Evolutionary conservation across 2,329 filamentous ascomycete genomes (phyloP), one percentile per base, ranked within the genome.

Genomic region (Xylaria sp.): DNA sequence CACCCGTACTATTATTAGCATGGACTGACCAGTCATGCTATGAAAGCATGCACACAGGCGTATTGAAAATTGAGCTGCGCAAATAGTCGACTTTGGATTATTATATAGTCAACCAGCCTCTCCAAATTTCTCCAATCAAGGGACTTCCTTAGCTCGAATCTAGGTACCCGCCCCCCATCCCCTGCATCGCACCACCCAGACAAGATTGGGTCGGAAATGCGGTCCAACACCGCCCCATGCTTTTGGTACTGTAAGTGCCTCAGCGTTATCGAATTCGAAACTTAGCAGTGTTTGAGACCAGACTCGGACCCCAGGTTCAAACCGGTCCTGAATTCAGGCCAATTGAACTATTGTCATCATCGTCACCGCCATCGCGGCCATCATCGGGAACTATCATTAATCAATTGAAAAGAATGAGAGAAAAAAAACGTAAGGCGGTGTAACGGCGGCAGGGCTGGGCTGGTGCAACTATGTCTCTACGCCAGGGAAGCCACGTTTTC

Each of bases 201-300:
- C 42, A 58, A 33, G 33, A 44, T 15, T n/a, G 38, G 51, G 54
- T 46, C 64, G 44, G 67, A 36, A 56, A 33, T 72, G 67, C 65
- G 65, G 65, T 44, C 70, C 36, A 51, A 69, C 59, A 40, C 61
- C 26, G 40, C 46, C 20, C 10, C 20, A 46, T 40, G 40, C 4
- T 28, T 28, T 28, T 26, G 33, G 28, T 26, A 33, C 33, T 33
- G 33, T 33, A 42, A 28, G 36, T 42, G 54, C 54, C 54, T 58
- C 54, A n/a, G 7, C 38, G 28, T 58, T 28, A 58, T 58, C 62
- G 46, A 68, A 53, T 74, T 69, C 75, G 75, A 77, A 77, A 77
- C 75, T 67, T 54, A 51, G 67, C 59, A 33, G 59, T 59, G 76
- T 76, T 75, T 77, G 71, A 70, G 69, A 72, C 66, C 53, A 40